Evolutionary conservation across 768 basidiomycete species (phyloP).

Genomic region (Amanita rubescens): DNA sequence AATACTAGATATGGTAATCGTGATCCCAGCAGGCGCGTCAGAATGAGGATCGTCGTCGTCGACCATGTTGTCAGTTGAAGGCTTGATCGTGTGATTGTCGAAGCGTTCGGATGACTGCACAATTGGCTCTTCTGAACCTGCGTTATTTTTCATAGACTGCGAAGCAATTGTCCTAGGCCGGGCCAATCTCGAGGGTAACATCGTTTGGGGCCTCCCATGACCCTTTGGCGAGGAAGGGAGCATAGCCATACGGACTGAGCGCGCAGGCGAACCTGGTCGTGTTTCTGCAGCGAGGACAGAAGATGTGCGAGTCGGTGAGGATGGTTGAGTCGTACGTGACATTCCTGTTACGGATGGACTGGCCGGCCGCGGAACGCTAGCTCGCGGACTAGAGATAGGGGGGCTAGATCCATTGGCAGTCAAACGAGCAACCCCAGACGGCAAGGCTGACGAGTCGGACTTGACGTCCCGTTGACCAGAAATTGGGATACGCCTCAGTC

Average conservation of each 20-base stretch:
- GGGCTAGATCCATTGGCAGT: constrained; percentile 8
- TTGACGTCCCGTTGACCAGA: constrained; percentile 42
- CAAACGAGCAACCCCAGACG: constrained; percentile 36
- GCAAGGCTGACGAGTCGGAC: constrained; percentile 29
- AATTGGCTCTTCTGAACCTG: constrained; percentile 22
- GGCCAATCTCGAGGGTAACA: constrained; percentile 70
- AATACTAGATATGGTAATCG: constrained; percentile 81
- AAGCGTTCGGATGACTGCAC: constrained; percentile 1
- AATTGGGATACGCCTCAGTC: constrained; percentile 73
- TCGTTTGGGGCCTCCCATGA: constrained; percentile 51
- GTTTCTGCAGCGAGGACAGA: constrained; percentile 28
- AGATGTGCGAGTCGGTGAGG: constrained; percentile 41
- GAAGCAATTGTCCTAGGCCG: constrained; percentile 49
- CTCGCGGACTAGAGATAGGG: constrained; percentile 13
- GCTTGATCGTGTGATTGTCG: constrained; percentile 3
- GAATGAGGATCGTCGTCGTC: constrained; percentile 25
- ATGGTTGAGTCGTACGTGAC: constrained; percentile 33
- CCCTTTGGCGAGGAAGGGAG: constrained; percentile 36
- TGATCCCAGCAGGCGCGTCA: constrained; percentile 51
- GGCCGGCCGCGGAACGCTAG: constrained; percentile 14
- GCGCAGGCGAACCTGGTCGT: constrained; percentile 38
- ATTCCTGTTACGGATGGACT: constrained; percentile 25
- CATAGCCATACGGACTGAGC: constrained; percentile 15
- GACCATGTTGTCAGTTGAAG: background rate
- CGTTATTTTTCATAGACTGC: constrained; percentile 14